These are phyloP conservation scores for Cladophialophora carrionii DNA, from an alignment of 2,329 filamentous ascomycete species.

Conservation along the genomic window DNA sequence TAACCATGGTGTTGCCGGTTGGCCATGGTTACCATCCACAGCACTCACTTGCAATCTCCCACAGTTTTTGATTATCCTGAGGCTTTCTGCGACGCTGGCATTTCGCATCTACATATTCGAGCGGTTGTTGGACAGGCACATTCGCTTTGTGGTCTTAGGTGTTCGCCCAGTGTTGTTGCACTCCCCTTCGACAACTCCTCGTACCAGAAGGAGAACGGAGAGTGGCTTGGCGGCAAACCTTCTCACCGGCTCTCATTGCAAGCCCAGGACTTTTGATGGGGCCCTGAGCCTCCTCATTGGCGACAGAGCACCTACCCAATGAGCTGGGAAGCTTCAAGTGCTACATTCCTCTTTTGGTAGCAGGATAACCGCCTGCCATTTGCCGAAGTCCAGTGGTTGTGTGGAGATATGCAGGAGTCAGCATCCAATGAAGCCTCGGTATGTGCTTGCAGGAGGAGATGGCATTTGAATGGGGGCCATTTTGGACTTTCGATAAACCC, in stretches of 20 bases:
- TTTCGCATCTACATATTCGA: neutral
- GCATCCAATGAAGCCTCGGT: neutral
- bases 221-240: neutral
- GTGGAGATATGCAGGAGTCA: slow-evolving; percentile 3
- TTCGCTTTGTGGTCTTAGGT: neutral
- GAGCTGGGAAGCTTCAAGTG: neutral
- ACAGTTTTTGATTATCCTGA: neutral
- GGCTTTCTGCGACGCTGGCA: neutral
- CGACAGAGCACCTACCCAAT: neutral
- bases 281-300: neutral
- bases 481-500: neutral
- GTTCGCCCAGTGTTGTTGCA: neutral
- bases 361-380: neutral
- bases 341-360: slow-evolving; percentile 1
- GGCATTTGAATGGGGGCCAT: neutral
- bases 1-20: slow-evolving; percentile 5
- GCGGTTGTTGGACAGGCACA: neutral
- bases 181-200: neutral
- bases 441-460: neutral
- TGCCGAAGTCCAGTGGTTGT: neutral
- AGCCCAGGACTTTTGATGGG: neutral
- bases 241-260: neutral
- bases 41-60: slow-evolving; percentile 4
- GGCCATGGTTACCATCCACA: slow-evolving; percentile 2
- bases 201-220: neutral